Evolutionary conservation across 129 eudicot genomes (phyloP).

Genomic region (Chrysanthemum lavandulifolium): DNA sequence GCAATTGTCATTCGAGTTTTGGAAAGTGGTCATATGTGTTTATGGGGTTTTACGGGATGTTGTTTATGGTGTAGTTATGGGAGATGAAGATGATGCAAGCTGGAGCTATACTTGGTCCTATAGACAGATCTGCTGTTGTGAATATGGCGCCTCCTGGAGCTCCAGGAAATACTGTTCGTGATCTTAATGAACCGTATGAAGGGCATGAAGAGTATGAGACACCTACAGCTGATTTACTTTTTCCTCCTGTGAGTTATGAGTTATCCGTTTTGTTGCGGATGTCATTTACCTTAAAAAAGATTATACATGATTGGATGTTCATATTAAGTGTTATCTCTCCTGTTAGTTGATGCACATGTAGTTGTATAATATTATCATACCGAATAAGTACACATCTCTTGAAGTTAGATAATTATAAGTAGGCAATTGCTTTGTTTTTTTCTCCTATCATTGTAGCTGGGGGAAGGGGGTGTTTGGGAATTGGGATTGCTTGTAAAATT

Average conservation of each 20-base stretch:
- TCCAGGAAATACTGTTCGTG: conserved; percentile 55
- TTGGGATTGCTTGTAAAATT: too few species aligned
- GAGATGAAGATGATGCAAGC: conserved; percentile 77
- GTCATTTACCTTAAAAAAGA: too few species aligned
- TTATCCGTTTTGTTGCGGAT: neutral
- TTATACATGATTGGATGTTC: neutral
- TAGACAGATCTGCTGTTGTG: conserved; percentile 54
- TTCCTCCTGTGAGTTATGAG: conserved; percentile 63
- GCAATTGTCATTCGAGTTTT: neutral
- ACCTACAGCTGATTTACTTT: conserved; percentile 81
- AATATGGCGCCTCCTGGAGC: conserved; percentile 46
- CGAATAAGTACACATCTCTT: neutral
- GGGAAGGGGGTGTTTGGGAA: too few species aligned
- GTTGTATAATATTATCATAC: neutral
- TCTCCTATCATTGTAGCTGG: too few species aligned
- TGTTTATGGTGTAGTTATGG: conserved; percentile 48
- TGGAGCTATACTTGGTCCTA: conserved; percentile 65
- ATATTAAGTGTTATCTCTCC: neutral
- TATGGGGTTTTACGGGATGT: neutral
- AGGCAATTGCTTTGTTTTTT: too few species aligned
- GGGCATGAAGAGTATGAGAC: conserved; percentile 81
- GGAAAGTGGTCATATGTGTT: conserved; percentile 1
- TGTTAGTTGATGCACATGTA: conserved; percentile 4
- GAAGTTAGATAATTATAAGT: neutral
- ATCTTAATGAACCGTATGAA: conserved; percentile 84